phyloP scores from a whole-genome alignment of 2,329 filamentous ascomycete species.

The Aspergillus alliaceus region DNA sequence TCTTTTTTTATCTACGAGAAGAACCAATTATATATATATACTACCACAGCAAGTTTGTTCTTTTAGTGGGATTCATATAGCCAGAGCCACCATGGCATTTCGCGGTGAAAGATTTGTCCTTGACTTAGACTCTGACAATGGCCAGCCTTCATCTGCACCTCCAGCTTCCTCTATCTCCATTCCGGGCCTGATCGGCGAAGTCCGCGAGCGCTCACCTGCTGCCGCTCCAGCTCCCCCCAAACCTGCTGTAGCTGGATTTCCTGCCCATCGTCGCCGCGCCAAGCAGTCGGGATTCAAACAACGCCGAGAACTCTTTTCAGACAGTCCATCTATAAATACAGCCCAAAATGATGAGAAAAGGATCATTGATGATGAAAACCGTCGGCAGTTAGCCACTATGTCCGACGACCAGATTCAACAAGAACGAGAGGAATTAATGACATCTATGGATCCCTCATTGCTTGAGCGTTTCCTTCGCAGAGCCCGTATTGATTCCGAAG shows the following conservation, averaged over 20 bases:
- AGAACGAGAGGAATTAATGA: slow-evolving; percentile 77
- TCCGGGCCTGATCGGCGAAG: slow-evolving; percentile 64
- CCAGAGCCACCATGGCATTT: no score
- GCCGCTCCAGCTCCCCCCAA: slow-evolving; percentile 46
- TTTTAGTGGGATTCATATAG: no score
- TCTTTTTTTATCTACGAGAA: slow-evolving; percentile 9
- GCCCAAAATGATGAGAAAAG: slow-evolving; percentile 57
- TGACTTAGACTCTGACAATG: slow-evolving; percentile 56
- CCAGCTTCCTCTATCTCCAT: slow-evolving; percentile 23
- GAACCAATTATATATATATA: no score
- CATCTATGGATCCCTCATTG: slow-evolving; percentile 71
- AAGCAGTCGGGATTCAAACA: slow-evolving; percentile 78
- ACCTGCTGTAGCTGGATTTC: slow-evolving; percentile 75
- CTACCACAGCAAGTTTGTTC: no score
- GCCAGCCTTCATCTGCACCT: slow-evolving; percentile 34
- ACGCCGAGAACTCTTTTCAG: slow-evolving; percentile 36
- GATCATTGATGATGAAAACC: slow-evolving; percentile 82
- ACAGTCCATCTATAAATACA: slow-evolving; percentile 1
- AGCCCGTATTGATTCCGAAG: slow-evolving; percentile 70
- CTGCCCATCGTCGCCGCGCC: slow-evolving; percentile 78
- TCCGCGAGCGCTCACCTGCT: slow-evolving; percentile 70
- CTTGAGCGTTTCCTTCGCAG: slow-evolving; percentile 74
- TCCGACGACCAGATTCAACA: slow-evolving; percentile 76
- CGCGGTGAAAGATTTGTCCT: slow-evolving; percentile 62
- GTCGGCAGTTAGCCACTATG: slow-evolving; percentile 72